Base-by-base conservation (phyloP, 1,139 yeast species). In the Hansenula lynferdii region DNA sequence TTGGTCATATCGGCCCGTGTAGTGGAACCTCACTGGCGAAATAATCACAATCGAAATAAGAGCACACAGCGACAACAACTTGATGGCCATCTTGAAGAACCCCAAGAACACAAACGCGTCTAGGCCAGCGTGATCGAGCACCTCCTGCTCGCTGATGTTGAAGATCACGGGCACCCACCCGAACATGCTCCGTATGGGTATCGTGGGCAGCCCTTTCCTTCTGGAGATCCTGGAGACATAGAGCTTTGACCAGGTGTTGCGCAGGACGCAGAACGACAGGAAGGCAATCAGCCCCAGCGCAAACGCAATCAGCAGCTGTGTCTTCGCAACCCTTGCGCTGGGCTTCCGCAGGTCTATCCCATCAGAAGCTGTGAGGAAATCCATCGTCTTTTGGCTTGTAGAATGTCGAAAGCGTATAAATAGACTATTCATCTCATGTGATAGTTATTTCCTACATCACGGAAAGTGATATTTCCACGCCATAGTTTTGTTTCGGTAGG, bases 71-170 rank as follows among this genome's bases (percentile, higher is more conserved):
- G 72, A 59, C 22, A 86, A 64, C 27, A 81, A 70, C 53, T 75
- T 75, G 42, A 85, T 81, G 28, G 89, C 76, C 80, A 85, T 81
- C 47, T 77, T 75, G 69, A 86, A 87, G 59, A 86, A 86, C 14
- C 85, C 82, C 22, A 86, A 64, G 53, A 82, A 86, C 39, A 80
- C 85, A 48, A 71, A 79, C 0, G 85, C 82, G 54, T 80, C 86
- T 19, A 80, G 57, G 0, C 86, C 86, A 5, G 83, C 81, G 40
- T 77, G 75, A 34, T 77, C 79, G 37, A 80, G 54, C 4, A 80
- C 68, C 47, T 78, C 80, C 12, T 31, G 19, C 17, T 31, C 34
- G 17, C 18, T 23, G 8, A 23, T 17, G 1, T 31, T 22, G 25
- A 23, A 31, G 10, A 31, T 23, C 21, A 31, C 34, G 2, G 34